These are phyloP conservation scores for Daldinia eschscholtzii DNA, from an alignment of 2,329 filamentous ascomycete genomes.

Conservation along the genomic window DNA sequence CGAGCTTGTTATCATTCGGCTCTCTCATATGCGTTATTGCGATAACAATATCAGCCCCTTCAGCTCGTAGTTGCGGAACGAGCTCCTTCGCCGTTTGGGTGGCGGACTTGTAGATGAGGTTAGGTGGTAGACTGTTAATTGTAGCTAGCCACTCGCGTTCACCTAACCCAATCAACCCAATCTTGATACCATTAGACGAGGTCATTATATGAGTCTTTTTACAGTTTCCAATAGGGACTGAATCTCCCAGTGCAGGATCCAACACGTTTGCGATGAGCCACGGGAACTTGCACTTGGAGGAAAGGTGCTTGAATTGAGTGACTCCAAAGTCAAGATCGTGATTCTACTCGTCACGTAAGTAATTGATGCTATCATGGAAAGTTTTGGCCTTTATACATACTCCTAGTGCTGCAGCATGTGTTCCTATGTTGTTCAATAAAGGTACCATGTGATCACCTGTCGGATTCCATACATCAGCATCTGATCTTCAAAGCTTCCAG, in stretches of 20 bases:
- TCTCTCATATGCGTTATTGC: conserved; percentile 88
- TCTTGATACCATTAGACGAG: conserved; percentile 84
- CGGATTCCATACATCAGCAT: conserved; percentile 30
- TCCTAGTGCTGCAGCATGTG: conserved; percentile 84
- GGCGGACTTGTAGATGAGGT: conserved; percentile 85
- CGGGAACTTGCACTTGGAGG: conserved; percentile 82
- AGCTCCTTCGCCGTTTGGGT: conserved; percentile 80
- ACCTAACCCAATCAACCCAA: conserved; percentile 86
- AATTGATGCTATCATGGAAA: conserved; percentile 15
- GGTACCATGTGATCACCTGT: conserved; percentile 87
- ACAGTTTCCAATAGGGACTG: conserved; percentile 80
- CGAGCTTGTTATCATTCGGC: conserved; percentile 89
- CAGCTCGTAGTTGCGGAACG: conserved; percentile 76
- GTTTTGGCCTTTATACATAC: conserved; percentile 61
- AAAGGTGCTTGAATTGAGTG: conserved; percentile 79
- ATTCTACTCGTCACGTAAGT: conserved; percentile 66
- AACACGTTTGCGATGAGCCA: conserved; percentile 92
- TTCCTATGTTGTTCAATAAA: conserved; percentile 81
- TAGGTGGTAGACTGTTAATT: conserved; percentile 85
- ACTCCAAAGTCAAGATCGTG: conserved; percentile 95
- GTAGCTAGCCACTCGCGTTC: conserved; percentile 92
- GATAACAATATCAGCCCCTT: conserved; percentile 86
- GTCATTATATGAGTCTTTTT: conserved; percentile 81
- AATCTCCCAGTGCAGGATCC: conserved; percentile 82
- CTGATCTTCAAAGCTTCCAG: neutral